Conservation (phyloP, 106 monocot species). For the Ottelia alismoides region DNA sequence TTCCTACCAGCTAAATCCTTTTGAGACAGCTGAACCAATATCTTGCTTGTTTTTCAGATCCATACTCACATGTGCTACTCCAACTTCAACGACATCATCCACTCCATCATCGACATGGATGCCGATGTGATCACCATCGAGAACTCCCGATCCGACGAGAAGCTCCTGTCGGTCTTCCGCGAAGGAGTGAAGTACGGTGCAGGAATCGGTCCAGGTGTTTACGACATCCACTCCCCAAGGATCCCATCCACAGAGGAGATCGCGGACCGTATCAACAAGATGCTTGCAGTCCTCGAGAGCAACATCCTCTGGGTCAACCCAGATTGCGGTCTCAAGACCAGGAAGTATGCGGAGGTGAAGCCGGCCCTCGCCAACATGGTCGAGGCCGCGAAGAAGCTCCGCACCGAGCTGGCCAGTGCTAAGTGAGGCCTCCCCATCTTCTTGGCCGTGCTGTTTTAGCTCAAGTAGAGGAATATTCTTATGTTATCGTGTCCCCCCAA, state of each 20-base stretch:
- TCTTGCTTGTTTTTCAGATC: conserved; percentile 14
- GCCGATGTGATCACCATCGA: conserved; percentile 79
- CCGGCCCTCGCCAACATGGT: conserved; percentile 39
- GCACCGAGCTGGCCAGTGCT: conserved; percentile 27
- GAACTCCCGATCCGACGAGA: conserved; percentile 83
- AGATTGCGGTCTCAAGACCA: conserved; percentile 42
- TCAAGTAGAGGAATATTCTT: too few relatives aligned
- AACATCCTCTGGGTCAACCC: conserved; percentile 74
- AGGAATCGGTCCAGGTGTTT: conserved; percentile 39
- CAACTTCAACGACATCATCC: conserved; percentile 80
- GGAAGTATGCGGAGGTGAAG: conserved; percentile 35
- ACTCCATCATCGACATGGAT: conserved; percentile 79
- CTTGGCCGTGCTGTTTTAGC: too few relatives aligned
- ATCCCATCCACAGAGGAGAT: conserved; percentile 72
- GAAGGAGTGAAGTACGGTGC: conserved; percentile 48
- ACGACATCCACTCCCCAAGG: conserved; percentile 75
- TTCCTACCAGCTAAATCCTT: neutral
- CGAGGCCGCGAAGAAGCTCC: conserved; percentile 29
- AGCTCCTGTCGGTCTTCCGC: conserved; percentile 62
- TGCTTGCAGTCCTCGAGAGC: conserved; percentile 67
- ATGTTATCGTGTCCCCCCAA: too few relatives aligned
- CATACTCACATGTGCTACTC: conserved; percentile 89
- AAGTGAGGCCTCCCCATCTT: too few relatives aligned
- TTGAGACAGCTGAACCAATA: neutral
- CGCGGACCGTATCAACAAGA: conserved; percentile 71